These are phyloP conservation scores for Penicillium roqueforti DNA, from an alignment of 495 filamentous ascomycete species.

Conservation along the genomic window DNA sequence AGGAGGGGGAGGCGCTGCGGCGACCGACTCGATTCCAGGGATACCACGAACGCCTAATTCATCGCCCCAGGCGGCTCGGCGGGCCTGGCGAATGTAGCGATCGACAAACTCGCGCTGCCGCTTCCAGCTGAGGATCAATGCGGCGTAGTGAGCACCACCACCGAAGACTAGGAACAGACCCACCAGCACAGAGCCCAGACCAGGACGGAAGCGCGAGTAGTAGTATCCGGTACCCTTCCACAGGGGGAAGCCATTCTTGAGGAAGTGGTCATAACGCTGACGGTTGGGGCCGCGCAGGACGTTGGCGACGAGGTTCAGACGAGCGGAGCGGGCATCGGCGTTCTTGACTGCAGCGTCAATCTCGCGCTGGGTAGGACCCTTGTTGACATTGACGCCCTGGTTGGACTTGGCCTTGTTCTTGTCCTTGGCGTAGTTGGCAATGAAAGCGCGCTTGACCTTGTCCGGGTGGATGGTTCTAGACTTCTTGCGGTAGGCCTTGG, in stretches of 20 bases:
- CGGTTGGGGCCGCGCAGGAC: constrained; percentile 75
- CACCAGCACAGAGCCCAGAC: constrained; percentile 74
- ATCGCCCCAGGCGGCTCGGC: constrained; percentile 85
- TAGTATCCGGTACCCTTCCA: constrained; percentile 99
- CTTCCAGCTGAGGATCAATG: constrained; percentile 78
- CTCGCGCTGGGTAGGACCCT: constrained; percentile 66
- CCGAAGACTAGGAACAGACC: constrained; percentile 83
- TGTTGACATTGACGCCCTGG: constrained; percentile 63
- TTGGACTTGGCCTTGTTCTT: constrained; percentile 51
- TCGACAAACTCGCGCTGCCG: constrained; percentile 87
- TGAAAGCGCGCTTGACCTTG: constrained; percentile 83
- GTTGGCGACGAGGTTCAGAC: constrained; percentile 75
- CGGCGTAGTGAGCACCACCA: constrained; percentile 79
- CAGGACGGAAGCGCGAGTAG: constrained; percentile 88
- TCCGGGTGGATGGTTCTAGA: constrained; percentile 82
- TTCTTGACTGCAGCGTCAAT: constrained; percentile 69
- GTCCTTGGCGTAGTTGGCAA: constrained; percentile 64
- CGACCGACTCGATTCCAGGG: constrained; percentile 57
- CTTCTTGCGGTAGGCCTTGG: constrained; percentile 88
- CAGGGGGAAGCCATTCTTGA: constrained; percentile 86
- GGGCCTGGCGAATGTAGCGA: constrained; percentile 84
- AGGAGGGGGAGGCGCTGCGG: constrained; percentile 36
- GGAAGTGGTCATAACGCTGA: constrained; percentile 93
- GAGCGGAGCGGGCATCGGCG: constrained; percentile 74
- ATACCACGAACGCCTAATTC: constrained; percentile 61